Evolutionary conservation across 441 rosid species (phyloP).

Genomic region (Mallotus japonicus): DNA sequence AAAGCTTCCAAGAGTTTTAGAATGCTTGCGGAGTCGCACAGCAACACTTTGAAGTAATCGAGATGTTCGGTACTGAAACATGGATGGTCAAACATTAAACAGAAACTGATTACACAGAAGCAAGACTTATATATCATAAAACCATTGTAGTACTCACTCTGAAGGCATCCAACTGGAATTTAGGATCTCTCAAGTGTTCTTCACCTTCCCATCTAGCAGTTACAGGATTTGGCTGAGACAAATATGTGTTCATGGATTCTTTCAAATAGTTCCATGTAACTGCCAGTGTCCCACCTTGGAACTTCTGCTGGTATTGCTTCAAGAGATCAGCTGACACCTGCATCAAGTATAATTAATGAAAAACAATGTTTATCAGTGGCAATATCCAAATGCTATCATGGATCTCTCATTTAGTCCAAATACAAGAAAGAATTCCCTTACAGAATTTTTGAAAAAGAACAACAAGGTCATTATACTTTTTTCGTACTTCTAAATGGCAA

Average conservation of each 20-base stretch:
- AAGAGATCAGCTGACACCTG: constrained; percentile 92
- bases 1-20: constrained; percentile 72
- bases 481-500: not conserved
- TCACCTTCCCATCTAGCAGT: constrained; percentile 90
- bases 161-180: constrained; percentile 94
- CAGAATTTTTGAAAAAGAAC: not conserved
- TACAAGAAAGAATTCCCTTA: not conserved
- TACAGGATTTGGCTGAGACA: constrained; percentile 95
- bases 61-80: constrained; percentile 87
- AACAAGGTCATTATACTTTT: not conserved
- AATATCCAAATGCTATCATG: not conserved
- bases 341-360: constrained; percentile 15
- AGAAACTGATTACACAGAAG: not conserved
- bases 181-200: constrained; percentile 90
- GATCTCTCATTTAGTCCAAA: not conserved
- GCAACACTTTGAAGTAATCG: constrained; percentile 87
- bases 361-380: not conserved
- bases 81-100: constrained; percentile 9
- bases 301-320: constrained; percentile 87
- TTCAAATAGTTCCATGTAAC: constrained; percentile 95
- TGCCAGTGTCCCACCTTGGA: constrained; percentile 86
- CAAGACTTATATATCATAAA: constrained; percentile 13
- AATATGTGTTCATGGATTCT: constrained; percentile 90
- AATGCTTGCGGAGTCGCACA: constrained; percentile 73
- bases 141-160: constrained; percentile 52